Evolutionary conservation across 257 asterid genomes (phyloP), one percentile per base, ranked within the genome.

Genomic region (Capsicum baccatum): DNA sequence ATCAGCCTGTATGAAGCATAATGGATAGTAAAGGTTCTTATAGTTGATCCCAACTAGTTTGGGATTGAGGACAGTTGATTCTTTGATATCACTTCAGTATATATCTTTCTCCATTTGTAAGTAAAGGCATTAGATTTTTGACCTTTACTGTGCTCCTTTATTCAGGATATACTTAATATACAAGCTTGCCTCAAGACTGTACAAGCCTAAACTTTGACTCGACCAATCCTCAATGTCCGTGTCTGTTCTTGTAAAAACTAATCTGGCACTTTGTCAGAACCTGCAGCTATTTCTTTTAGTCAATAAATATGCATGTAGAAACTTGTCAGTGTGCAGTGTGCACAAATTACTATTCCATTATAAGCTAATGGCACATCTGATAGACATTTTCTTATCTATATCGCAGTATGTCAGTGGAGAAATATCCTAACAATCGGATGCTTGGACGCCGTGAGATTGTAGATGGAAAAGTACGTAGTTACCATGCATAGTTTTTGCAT

Each of bases 391-490:
- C 81, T 84, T 69, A 15, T 87, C 55, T 81, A 12, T 89, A 79
- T 83, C 74, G 55, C 95, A 96, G 99, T 80, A 58, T 92, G 90
- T 90, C 99, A 9, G 98, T 94, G 60, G 94, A 96, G 79, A 94
- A 91, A 83, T 90, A 90, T 89, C 98, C 99, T 73, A 84, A 94
- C 62, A 96, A 93, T 86, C 89, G 42, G 67, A 96, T 96, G 99
- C 99, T 96, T 88, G 98, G 99, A 52, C 91, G 88, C 68, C 95
- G 97, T 81, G 95, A 94, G 84, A 71, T 91, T 71, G 91, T 89
- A 58, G 16, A 91, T 88, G 99, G 98, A 86, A 90, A 96, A 97
- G 99, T 96, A 94, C 54, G 70, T 76, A 33, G 42, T 64, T 80
- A 56, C 58, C 55, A 76, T 58, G 57, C 55, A 63, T 67, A 47